Evolutionary conservation across 495 filamentous ascomycete species (phyloP).

Genomic region (Stereocaulon alpinum): DNA sequence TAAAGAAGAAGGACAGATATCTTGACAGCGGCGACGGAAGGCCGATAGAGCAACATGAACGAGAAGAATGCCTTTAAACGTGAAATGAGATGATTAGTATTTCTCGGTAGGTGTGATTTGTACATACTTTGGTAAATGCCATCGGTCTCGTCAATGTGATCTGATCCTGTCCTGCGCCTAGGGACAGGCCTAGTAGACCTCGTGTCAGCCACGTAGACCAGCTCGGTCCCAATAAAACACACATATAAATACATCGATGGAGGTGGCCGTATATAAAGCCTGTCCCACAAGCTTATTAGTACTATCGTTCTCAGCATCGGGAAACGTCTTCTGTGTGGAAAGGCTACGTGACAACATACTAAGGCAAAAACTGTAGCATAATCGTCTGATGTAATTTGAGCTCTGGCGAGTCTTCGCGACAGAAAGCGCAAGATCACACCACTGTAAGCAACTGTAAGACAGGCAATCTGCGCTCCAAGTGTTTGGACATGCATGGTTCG

Average conservation of each 20-base stretch:
- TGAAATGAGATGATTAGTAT: background rate
- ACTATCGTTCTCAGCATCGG: background rate
- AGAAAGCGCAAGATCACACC: conserved; percentile 32
- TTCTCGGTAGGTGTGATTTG: background rate
- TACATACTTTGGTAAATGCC: conserved; percentile 16
- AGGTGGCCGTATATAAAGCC: conserved; percentile 1
- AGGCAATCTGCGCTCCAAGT: conserved; percentile 30
- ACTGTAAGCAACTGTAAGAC: conserved; percentile 30
- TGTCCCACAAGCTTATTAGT: background rate
- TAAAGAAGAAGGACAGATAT: conserved; percentile 34
- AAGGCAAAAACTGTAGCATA: conserved; percentile 26
- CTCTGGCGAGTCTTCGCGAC: conserved; percentile 31
- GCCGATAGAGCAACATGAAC: conserved; percentile 28
- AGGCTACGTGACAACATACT: background rate
- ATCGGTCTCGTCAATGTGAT: conserved; percentile 9
- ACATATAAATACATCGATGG: background rate
- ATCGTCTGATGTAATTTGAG: conserved; percentile 34
- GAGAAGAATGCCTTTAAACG: conserved; percentile 18
- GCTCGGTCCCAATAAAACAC: background rate
- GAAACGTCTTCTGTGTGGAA: background rate
- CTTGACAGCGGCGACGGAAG: conserved; percentile 30
- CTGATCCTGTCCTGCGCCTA: conserved; percentile 15
- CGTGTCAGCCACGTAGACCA: background rate
- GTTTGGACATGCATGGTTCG: conserved; percentile 24
- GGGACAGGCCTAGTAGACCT: conserved; percentile 3